Conservation (phyloP, 1,284 basidiomycete genomes). For the Ustilago hordei region DNA sequence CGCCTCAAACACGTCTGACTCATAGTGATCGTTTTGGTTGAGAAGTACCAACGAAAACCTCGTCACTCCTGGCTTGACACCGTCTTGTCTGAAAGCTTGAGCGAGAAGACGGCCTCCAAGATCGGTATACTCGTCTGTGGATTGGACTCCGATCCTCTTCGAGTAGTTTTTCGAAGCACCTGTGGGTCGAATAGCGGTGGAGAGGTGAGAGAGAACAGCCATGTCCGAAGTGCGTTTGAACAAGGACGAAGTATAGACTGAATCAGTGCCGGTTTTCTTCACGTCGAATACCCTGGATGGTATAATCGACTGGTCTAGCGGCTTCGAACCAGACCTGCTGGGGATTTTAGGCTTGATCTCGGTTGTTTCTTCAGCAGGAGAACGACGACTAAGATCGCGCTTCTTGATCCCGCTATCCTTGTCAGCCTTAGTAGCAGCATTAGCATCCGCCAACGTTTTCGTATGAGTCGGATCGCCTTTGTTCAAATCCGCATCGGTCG, state of each 20-base stretch:
- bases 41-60: conserved; percentile 49
- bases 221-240: conserved; percentile 51
- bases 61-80: conserved; percentile 27
- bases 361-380: not conserved
- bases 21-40: conserved; percentile 59
- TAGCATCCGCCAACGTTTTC: conserved; percentile 23
- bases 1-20: conserved; percentile 30
- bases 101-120: conserved; percentile 33
- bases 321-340: not conserved
- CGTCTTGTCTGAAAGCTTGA: conserved; percentile 47
- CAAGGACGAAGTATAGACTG: conserved; percentile 14
- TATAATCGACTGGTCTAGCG: conserved; percentile 1
- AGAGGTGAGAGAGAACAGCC: conserved; percentile 46
- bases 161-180: conserved; percentile 21
- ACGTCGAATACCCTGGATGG: conserved; percentile 27
- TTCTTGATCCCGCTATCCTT: not conserved
- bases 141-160: conserved; percentile 43
- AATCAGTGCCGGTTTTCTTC: conserved; percentile 23
- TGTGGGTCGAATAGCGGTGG: conserved; percentile 39
- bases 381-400: not conserved
- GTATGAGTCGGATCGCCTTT: conserved; percentile 22
- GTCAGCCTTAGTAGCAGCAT: not conserved
- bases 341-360: not conserved
- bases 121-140: conserved; percentile 39
- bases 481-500: conserved; percentile 15